Evolutionary conservation across 2,329 filamentous ascomycete genomes (phyloP).

Genomic region (Aspergillus sp.): DNA sequence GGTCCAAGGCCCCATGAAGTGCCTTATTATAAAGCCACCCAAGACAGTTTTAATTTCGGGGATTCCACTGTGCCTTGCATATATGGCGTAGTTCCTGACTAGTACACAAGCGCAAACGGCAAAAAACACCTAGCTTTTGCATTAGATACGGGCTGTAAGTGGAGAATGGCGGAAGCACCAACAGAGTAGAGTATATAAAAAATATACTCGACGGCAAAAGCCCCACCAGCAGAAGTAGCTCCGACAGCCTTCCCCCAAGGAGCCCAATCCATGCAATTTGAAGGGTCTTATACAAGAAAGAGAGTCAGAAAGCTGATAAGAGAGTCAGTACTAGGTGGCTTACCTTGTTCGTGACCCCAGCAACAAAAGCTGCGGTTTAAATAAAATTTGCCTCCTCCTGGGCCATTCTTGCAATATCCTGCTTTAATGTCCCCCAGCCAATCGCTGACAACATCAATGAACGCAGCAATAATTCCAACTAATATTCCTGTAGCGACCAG

Average conservation of each 20-base stretch:
- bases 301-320: constrained; percentile 14
- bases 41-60: constrained; percentile 97
- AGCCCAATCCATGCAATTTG: constrained; percentile 83
- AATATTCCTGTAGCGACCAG: constrained; percentile 81
- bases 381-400: constrained; percentile 84
- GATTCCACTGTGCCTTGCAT: constrained; percentile 93
- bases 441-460: constrained; percentile 85
- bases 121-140: constrained; percentile 63
- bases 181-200: constrained; percentile 86
- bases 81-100: constrained; percentile 78
- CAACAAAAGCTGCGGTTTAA: constrained; percentile 91
- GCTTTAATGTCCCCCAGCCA: constrained; percentile 93
- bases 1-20: constrained; percentile 86
- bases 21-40: constrained; percentile 87
- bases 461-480: constrained; percentile 80
- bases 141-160: constrained; percentile 21
- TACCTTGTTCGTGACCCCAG: constrained; percentile 72
- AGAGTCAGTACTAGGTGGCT: constrained; percentile 8
- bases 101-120: constrained; percentile 75
- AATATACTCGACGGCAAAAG: constrained; percentile 82
- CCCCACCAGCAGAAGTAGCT: constrained; percentile 63
- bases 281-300: constrained; percentile 52
- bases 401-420: constrained; percentile 76
- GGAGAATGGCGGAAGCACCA: constrained; percentile 31
- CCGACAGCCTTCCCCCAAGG: constrained; percentile 78